phyloP scores from a whole-genome alignment of 257 asterid genomes.

The Euphrasia confusa region DNA sequence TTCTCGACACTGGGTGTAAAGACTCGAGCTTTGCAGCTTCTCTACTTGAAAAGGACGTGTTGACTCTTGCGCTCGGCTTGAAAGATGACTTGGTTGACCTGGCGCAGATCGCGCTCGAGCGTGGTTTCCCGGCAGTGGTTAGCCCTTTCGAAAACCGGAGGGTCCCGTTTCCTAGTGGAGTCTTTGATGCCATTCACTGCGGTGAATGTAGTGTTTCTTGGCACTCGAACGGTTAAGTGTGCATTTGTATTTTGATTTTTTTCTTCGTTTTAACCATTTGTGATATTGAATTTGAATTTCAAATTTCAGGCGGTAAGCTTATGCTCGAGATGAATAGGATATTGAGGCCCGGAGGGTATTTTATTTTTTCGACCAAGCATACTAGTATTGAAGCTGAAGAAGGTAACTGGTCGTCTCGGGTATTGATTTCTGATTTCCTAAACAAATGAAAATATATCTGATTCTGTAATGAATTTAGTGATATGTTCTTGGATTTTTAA shows the following conservation, averaged over 20 bases:
- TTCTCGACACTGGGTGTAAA: slow-evolving; percentile 81
- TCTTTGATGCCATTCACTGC: slow-evolving; percentile 85
- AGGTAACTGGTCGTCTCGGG: slow-evolving; percentile 43
- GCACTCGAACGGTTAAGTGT: slow-evolving; percentile 68
- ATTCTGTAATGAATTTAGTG: not conserved
- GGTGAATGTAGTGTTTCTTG: slow-evolving; percentile 71
- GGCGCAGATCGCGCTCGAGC: slow-evolving; percentile 85
- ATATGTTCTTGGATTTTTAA: not conserved
- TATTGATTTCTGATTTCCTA: slow-evolving; percentile 5
- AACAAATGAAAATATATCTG: not conserved
- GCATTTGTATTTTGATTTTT: not conserved
- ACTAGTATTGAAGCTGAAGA: slow-evolving; percentile 78
- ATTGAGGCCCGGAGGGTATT: slow-evolving; percentile 95
- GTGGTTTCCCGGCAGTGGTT: slow-evolving; percentile 85
- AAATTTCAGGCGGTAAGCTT: slow-evolving; percentile 73
- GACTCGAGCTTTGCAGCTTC: slow-evolving; percentile 81
- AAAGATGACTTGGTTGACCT: slow-evolving; percentile 83
- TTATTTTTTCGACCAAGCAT: slow-evolving; percentile 71
- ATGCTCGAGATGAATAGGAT: slow-evolving; percentile 87
- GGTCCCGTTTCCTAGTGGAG: slow-evolving; percentile 93
- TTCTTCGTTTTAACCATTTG: not conserved
- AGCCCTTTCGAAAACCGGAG: slow-evolving; percentile 68
- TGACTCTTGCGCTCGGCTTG: slow-evolving; percentile 77
- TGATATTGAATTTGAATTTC: not conserved
- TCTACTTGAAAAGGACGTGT: slow-evolving; percentile 67